A percentile compares a stretch with the other conserved stretches of the same genome.
These are phyloP conservation scores for Cornus kousa DNA, from an alignment of 148 eudicot genomes.

Conservation along the genomic window DNA sequence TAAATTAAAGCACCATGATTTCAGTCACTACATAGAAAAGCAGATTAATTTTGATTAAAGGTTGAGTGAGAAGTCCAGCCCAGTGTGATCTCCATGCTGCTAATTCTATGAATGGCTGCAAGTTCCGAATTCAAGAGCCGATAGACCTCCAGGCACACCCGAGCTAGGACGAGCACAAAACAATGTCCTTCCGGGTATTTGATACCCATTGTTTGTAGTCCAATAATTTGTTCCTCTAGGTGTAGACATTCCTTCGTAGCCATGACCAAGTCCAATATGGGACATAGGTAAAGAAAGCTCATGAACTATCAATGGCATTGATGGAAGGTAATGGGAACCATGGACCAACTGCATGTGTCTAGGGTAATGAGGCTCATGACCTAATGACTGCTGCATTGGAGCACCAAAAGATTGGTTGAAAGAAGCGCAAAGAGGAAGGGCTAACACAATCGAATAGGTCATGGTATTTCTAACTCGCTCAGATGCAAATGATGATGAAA, in stretches of 20 bases:
- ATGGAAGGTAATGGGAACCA: neutral
- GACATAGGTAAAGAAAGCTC: neutral
- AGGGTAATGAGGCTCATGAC: neutral
- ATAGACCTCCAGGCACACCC: neutral
- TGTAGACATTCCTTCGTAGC: neutral
- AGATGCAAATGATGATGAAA: too few relatives aligned
- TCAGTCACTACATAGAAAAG: neutral
- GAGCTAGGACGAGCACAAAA: neutral
- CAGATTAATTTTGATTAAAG: neutral
- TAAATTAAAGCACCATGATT: too few relatives aligned
- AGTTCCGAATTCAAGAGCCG: neutral
- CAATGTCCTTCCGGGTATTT: neutral
- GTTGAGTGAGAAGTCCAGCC: neutral
- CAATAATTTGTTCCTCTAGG: neutral
- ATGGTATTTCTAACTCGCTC: too few relatives aligned
- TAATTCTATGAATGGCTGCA: too few relatives aligned
- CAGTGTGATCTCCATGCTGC: neutral
- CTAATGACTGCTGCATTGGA: too few relatives aligned
- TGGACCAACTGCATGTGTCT: neutral
- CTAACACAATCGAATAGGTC: too few relatives aligned
- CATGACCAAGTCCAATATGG: neutral
- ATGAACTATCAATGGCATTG: neutral
- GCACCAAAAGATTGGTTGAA: too few relatives aligned
- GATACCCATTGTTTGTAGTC: neutral
- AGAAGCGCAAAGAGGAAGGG: too few relatives aligned